Evolutionary conservation across 257 asterid genomes (phyloP), one percentile per base, ranked within the genome.

Genomic region (Solanum lycopersicoides): DNA sequence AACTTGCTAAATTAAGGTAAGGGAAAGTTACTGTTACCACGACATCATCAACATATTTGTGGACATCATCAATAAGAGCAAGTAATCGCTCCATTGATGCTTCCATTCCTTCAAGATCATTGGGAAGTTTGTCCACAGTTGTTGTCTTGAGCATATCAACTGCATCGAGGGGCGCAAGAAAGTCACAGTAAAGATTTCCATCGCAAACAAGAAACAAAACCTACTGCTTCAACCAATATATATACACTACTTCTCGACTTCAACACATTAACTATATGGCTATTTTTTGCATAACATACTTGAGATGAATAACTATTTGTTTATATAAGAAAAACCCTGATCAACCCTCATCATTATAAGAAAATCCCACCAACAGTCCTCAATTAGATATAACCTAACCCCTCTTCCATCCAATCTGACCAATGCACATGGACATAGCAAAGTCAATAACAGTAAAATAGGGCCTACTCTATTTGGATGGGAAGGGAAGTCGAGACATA

Each of bases 61-160:
- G 89, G 86, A 94, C 89, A 56, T 96, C 99, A 80, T 93, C 98
- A 13, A 97, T 93, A 10, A 97, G 91, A 91, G 96, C 94, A 90
- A 96, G 95, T 91, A 97, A 87, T 28, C 95, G 93, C 86, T 92
- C 96, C 98, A 95, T 95, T n/a, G 99, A 89, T 50, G 95, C 95
- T 89, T 96, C 99, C 98, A 96, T 97, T 89, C 99, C 99, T 89
- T 97, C 99, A 60, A 97, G 91, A 89, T 96, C 99, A 90, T 92
- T 93, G 6, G 99, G 99, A 75, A 97, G 93, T 91, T 95, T 96
- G 91, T 97, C 98, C 63, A 97, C 97, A 66, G 86, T 91, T 72
- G 98, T 93, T 66, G 95, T 94, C 94, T 95, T 95, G 42, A 97
- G 97, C 44, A 95, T 90, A 91, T 95, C 99, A 92, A 92, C 99